Conservation (phyloP, 2,329 filamentous ascomycete species). For the Acarospora socialis region DNA sequence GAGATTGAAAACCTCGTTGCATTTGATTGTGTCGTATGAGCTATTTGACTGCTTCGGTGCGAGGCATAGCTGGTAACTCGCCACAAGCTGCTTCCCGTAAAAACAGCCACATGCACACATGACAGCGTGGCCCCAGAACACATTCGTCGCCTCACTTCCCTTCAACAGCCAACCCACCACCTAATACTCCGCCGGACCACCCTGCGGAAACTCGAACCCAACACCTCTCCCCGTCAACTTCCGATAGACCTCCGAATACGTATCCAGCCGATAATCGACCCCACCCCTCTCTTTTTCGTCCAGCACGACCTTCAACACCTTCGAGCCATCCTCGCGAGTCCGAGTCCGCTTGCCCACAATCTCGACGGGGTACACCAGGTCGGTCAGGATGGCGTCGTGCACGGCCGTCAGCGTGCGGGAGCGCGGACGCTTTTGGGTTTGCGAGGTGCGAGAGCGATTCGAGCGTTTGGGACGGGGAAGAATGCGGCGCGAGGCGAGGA, state of each 20-base stretch:
- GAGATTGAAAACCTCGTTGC: no score
- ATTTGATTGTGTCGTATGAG: no score
- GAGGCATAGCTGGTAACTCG: no score
- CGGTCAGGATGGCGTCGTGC: slow-evolving; percentile 93
- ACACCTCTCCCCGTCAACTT: slow-evolving; percentile 92
- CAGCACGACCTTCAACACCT: slow-evolving; percentile 96
- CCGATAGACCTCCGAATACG: slow-evolving; percentile 99
- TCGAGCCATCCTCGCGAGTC: slow-evolving; percentile 97
- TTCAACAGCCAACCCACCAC: slow-evolving; percentile 22
- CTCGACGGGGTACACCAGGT: slow-evolving; percentile 99
- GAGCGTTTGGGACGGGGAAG: slow-evolving; percentile 97
- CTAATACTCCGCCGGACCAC: slow-evolving; percentile 67
- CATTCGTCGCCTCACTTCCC: no score
- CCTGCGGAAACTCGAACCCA: slow-evolving; percentile 96
- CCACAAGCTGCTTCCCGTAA: no score
- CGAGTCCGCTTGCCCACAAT: slow-evolving; percentile 98
- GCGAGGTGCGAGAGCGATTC: slow-evolving; percentile 86
- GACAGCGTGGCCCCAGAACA: not conserved
- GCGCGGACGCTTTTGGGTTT: slow-evolving; percentile 97
- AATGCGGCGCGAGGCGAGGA: slow-evolving; percentile 97
- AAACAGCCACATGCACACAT: no score
- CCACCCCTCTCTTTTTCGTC: slow-evolving; percentile 99
- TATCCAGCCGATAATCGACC: slow-evolving; percentile 98
- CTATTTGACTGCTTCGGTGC: no score
- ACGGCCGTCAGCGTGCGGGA: slow-evolving; percentile 96